phyloP scores from a whole-genome alignment of 805 yeast genomes.

The Scheffersomyces amazonensis region DNA sequence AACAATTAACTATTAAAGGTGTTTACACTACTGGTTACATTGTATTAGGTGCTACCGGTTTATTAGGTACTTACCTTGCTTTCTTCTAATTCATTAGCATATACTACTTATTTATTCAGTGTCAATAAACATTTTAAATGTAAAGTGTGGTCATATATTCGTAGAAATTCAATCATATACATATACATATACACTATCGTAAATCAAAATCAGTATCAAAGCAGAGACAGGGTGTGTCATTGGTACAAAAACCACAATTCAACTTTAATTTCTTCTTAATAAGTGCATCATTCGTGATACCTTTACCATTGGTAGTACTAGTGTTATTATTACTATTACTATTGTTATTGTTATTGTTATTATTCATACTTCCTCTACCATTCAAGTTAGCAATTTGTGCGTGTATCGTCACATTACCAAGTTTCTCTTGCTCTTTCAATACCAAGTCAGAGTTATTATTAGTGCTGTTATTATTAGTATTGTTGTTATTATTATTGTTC shows the following conservation, averaged over 20 bases:
- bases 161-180: not conserved
- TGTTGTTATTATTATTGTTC: not conserved
- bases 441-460: not conserved
- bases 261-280: conserved; percentile 16
- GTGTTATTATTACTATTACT: conserved; percentile 1
- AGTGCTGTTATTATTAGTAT: not conserved
- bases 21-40: conserved; percentile 90
- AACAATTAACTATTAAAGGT: conserved; percentile 75
- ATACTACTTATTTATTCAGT: not conserved
- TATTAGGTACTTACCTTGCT: conserved; percentile 57
- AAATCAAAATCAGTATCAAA: conserved; percentile 32
- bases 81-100: conserved; percentile 26
- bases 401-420: no score
- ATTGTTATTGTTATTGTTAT: not conserved
- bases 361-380: no score
- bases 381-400: no score
- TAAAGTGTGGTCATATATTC: not conserved
- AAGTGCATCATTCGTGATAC: conserved; percentile 6
- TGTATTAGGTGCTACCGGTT: conserved; percentile 64
- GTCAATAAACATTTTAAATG: not conserved
- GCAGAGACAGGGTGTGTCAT: conserved; percentile 40
- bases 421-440: no score
- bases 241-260: conserved; percentile 37
- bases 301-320: conserved; percentile 1
- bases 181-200: conserved; percentile 3